Evolutionary conservation across 345 rosid genomes (phyloP).

Genomic region (Murraya koenigii): DNA sequence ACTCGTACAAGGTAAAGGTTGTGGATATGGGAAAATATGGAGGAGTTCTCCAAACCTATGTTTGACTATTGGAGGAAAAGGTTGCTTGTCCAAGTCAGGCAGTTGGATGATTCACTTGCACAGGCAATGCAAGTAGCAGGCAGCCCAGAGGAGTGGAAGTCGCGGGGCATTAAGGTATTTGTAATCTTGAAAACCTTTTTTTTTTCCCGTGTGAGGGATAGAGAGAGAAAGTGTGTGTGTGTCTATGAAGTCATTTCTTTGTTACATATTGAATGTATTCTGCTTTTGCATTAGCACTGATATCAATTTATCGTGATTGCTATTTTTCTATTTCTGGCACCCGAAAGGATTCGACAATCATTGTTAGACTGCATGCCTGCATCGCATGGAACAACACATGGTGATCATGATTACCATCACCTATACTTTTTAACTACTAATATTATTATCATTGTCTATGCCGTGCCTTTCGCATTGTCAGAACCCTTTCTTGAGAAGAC

Average conservation of each 20-base stretch:
- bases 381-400: neutral
- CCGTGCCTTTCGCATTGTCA: too few relatives aligned
- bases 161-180: conserved; percentile 41
- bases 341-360: neutral
- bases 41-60: conserved; percentile 38
- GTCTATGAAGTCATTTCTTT: neutral
- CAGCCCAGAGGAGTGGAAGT: conserved; percentile 50
- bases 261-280: neutral
- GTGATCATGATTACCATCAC: neutral
- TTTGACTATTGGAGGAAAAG: conserved; percentile 35
- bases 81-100: conserved; percentile 34
- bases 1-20: conserved; percentile 54
- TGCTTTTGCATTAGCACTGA: neutral
- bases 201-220: too few relatives aligned
- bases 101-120: conserved; percentile 35
- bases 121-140: conserved; percentile 43
- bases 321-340: neutral
- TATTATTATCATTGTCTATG: too few relatives aligned
- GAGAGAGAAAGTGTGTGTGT: neutral
- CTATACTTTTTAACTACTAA: too few relatives aligned
- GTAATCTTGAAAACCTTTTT: neutral
- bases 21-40: conserved; percentile 47
- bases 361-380: neutral
- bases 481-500: neutral
- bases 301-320: neutral